Evolutionary conservation across 305 asterid species (phyloP).

Genomic region (Fraxinus angustifolia): DNA sequence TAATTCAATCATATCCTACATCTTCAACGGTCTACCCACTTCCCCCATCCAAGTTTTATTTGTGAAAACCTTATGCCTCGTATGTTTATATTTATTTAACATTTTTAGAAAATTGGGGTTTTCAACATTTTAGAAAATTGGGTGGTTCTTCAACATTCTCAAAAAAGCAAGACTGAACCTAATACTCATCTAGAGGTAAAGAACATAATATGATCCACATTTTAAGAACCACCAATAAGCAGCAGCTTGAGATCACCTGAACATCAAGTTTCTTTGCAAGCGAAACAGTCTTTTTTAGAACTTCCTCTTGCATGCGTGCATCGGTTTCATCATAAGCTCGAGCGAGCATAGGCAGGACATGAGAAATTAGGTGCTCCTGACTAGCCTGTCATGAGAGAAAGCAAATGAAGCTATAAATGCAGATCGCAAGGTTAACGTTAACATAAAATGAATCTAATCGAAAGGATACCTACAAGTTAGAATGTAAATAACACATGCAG

Average conservation of each 20-base stretch:
- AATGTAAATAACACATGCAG: neutral
- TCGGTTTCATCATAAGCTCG: conserved; percentile 15
- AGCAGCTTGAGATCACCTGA: conserved; percentile 55
- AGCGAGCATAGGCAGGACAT: neutral
- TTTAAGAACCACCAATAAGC: conserved; percentile 8
- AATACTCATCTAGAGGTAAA: neutral
- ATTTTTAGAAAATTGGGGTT: neutral
- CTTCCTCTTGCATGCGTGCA: conserved; percentile 99
- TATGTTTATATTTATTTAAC: neutral
- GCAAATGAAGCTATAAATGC: conserved; percentile 18
- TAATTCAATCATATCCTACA: neutral
- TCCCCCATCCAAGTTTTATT: neutral
- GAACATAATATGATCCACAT: neutral
- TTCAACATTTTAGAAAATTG: neutral
- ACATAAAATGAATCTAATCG: neutral
- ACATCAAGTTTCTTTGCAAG: conserved; percentile 86
- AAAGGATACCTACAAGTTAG: conserved; percentile 2
- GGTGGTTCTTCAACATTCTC: neutral
- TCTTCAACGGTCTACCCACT: neutral
- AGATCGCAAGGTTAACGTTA: conserved; percentile 23
- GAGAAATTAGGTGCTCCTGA: conserved; percentile 61
- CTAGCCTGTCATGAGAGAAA: conserved; percentile 60
- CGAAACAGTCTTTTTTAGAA: conserved; percentile 65
- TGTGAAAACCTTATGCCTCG: neutral
- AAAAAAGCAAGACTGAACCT: neutral